A percentile compares a stretch with the other conserved stretches of the same genome.
phyloP scores from a whole-genome alignment of 441 rosid genomes.

The Metrosideros polymorpha region DNA sequence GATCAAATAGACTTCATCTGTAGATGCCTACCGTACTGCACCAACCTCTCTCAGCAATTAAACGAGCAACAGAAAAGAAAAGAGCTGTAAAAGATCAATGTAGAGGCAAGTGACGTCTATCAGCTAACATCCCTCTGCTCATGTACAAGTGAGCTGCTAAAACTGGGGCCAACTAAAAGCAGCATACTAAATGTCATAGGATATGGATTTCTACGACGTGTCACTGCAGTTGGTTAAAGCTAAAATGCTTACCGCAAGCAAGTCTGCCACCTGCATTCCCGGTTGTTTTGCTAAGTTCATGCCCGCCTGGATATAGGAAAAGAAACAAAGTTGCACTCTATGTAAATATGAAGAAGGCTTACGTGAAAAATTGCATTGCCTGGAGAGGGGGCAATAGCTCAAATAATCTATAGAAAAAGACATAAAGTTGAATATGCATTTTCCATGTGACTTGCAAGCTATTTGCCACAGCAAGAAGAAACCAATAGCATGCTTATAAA shows the following conservation, averaged over 20 bases:
- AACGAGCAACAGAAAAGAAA: neutral
- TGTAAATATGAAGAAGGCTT: neutral
- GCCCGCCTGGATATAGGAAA: slow-evolving; percentile 45
- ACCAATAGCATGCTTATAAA: neutral
- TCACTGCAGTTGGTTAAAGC: neutral
- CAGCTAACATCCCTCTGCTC: neutral
- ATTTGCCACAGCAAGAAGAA: neutral
- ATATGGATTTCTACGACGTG: neutral
- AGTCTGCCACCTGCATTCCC: slow-evolving; percentile 88
- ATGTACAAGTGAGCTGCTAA: neutral
- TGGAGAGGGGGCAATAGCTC: neutral
- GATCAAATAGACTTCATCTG: neutral
- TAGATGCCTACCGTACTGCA: neutral
- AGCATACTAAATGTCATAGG: neutral
- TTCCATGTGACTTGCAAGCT: neutral
- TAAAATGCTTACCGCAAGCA: slow-evolving; percentile 56
- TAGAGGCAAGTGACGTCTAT: neutral
- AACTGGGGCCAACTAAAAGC: neutral
- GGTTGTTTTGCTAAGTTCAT: slow-evolving; percentile 74
- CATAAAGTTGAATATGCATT: neutral
- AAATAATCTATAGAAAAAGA: neutral
- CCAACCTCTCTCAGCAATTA: neutral
- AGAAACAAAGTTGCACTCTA: neutral
- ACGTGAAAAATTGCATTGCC: neutral
- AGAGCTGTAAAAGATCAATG: neutral